Evolutionary conservation across 768 basidiomycete species (phyloP), one percentile per base, ranked within the genome.

Genomic region (Panus rudis): DNA sequence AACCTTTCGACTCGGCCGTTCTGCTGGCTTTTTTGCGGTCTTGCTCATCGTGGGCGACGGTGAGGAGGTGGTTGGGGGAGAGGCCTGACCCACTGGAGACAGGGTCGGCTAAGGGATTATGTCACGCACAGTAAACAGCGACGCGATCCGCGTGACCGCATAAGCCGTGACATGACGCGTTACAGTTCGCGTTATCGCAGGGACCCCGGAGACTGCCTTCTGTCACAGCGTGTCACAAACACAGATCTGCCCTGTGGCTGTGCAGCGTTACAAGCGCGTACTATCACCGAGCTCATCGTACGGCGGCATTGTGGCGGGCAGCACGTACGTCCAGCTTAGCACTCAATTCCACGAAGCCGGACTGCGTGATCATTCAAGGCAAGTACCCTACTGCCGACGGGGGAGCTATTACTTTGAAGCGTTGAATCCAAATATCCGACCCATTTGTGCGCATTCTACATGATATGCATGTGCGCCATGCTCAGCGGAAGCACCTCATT

Each of bases 391-490:
- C n/a, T n/a, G n/a, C n/a, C n/a, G n/a, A n/a, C n/a, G n/a, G n/a
- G n/a, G n/a, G n/a, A n/a, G n/a, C n/a, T n/a, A n/a, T n/a, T n/a
- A n/a, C n/a, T n/a, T n/a, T n/a, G n/a, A n/a, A n/a, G n/a, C n/a
- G n/a, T n/a, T n/a, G n/a, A n/a, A n/a, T n/a, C n/a, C n/a, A n/a
- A n/a, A n/a, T 16, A 31, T 31, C 30, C 30, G 16, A 16, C 23
- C n/a, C n/a, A n/a, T n/a, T n/a, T n/a, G n/a, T 6, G 4, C n/a
- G 25, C 14, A 22, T 12, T 37, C 27, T 54, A 57, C 48, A 57
- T 61, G 59, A 48, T 53, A 61, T 60, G 59, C 56, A 43, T 55
- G 54, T 52, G 48, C 55, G 54, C 53, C 45, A 61, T 56, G 59
- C 53, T 48, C 59, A 61, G 37, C 52, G 59, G 47, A 52, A 57